These are phyloP conservation scores for Chaetothyriales sp. DNA, from an alignment of 2,329 filamentous ascomycete genomes.

Conservation along the genomic window DNA sequence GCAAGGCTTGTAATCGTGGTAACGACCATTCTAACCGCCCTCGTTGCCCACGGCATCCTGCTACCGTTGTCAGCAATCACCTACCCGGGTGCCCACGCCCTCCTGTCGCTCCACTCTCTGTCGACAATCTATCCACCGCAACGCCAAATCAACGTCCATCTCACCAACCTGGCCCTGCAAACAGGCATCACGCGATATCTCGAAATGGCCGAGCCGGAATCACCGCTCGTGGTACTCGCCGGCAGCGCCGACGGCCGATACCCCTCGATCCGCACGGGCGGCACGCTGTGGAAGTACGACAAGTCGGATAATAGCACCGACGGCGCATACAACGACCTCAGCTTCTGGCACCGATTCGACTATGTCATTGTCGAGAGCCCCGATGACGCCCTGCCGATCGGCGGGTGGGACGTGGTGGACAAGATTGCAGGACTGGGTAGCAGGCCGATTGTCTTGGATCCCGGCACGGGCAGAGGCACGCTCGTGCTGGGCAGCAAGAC, in stretches of 20 bases:
- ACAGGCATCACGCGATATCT: conserved; percentile 50
- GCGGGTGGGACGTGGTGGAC: conserved; percentile 39
- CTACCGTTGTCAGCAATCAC: conserved; percentile 74
- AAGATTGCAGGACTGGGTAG: conserved; percentile 37
- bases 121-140: conserved; percentile 14
- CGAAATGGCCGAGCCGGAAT: conserved; percentile 25
- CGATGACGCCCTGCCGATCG: conserved; percentile 28
- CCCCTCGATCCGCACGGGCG: conserved; percentile 7
- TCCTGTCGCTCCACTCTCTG: conserved; percentile 35
- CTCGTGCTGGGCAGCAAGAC: conserved; percentile 2
- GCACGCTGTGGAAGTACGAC: conserved; percentile 41
- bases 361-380: conserved; percentile 44
- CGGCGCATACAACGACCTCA: conserved; percentile 29
- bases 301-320: conserved; percentile 41
- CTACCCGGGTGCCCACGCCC: conserved; percentile 79
- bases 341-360: conserved; percentile 47
- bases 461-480: conserved; percentile 23
- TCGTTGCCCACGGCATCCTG: conserved; percentile 53
- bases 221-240: conserved; percentile 12
- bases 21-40: conserved; percentile 49
- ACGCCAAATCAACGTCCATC: conserved; percentile 32
- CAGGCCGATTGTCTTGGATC: conserved; percentile 36
- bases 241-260: conserved; percentile 16
- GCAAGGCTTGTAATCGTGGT: conserved; percentile 42
- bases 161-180: conserved; percentile 50